phyloP scores from a whole-genome alignment of 2,329 filamentous ascomycete genomes.

The Ilyonectria sp. region DNA sequence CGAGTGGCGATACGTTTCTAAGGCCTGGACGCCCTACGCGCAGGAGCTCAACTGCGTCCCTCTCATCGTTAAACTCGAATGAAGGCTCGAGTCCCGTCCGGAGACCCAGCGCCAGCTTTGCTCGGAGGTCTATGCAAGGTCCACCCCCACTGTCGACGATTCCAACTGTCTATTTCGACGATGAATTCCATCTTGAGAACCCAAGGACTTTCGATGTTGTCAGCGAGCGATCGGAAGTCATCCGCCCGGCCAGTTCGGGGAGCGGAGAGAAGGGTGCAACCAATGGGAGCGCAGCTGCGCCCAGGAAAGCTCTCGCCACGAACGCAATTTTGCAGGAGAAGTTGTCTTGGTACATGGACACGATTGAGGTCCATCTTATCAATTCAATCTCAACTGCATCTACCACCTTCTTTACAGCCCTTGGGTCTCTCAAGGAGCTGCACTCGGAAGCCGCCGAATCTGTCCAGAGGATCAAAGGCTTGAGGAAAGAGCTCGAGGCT shows the following conservation, averaged over 20 bases:
- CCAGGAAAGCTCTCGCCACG: conserved; percentile 90
- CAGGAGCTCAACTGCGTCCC: conserved; percentile 59
- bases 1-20: conserved; percentile 63
- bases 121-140: conserved; percentile 76
- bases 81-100: conserved; percentile 61
- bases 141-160: conserved; percentile 93
- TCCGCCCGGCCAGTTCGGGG: conserved; percentile 74
- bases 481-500: conserved; percentile 84
- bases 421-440: conserved; percentile 91
- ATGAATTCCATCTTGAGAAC: conserved; percentile 95
- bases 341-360: conserved; percentile 99
- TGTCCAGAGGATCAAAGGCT: conserved; percentile 84
- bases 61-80: conserved; percentile 66
- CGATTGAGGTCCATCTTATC: conserved; percentile 96
- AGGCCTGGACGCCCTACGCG: conserved; percentile 57
- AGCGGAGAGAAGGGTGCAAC: conserved; percentile 67
- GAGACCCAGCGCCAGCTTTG: conserved; percentile 63
- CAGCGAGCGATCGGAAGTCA: conserved; percentile 95
- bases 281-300: conserved; percentile 70
- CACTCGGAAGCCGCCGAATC: conserved; percentile 95
- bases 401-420: conserved; percentile 94
- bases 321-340: conserved; percentile 99
- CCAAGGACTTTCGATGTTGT: conserved; percentile 97
- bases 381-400: conserved; percentile 96
- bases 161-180: conserved; percentile 93